Conservation (phyloP, 2,329 filamentous ascomycete species). For the Xylariomycetidae sp. region DNA sequence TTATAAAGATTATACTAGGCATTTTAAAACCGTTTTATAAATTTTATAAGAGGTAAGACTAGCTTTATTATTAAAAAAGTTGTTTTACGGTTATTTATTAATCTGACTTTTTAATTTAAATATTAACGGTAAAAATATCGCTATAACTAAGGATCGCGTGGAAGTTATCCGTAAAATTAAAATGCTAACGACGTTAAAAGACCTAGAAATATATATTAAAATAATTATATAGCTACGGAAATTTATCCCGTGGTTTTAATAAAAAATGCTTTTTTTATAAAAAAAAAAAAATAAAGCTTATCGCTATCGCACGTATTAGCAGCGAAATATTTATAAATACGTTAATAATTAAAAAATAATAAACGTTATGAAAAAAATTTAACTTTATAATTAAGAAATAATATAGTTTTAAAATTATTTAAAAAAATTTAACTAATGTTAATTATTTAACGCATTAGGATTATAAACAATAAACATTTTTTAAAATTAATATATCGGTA, state of each 20-base stretch:
- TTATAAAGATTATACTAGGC: too few species aligned
- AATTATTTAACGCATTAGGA: too few species aligned
- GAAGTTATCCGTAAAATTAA: slow-evolving; percentile 1
- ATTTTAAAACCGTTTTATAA: too few species aligned
- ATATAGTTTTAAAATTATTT: neutral
- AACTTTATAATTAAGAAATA: neutral
- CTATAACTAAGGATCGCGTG: neutral
- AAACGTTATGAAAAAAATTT: neutral
- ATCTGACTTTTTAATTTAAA: neutral
- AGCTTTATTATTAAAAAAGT: neutral
- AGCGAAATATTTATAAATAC: too few species aligned
- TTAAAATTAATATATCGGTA: slow-evolving; percentile 1
- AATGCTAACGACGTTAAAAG: neutral
- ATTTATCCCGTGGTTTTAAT: slow-evolving; percentile 1
- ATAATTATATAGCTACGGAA: slow-evolving; percentile 1
- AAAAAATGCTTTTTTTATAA: neutral
- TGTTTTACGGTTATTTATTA: neutral
- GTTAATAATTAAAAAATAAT: neutral
- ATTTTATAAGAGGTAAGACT: too few species aligned
- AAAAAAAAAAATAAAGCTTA: slow-evolving; percentile 1
- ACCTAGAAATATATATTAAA: neutral
- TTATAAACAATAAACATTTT: neutral
- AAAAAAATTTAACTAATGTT: too few species aligned
- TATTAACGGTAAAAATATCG: neutral
- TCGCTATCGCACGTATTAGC: neutral